Conservation (phyloP, 345 rosid species). For the Camelina laxa region DNA sequence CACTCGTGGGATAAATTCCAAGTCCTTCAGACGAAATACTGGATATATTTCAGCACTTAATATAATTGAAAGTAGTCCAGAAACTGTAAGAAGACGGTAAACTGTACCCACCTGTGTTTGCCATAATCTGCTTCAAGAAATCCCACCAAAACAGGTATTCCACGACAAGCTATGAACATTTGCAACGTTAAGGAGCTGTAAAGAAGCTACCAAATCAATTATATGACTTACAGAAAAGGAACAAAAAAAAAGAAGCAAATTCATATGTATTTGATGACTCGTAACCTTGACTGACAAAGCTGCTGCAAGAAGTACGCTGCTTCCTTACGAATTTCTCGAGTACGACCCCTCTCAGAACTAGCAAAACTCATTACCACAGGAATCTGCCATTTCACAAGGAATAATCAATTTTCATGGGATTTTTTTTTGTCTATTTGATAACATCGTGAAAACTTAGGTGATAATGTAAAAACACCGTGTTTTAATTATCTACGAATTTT, state of each 20-base stretch:
- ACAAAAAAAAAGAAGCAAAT: slow-evolving; percentile 9
- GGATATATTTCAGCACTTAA: not conserved
- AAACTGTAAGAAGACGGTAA: slow-evolving; percentile 15
- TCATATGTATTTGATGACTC: slow-evolving; percentile 36
- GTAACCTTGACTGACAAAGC: slow-evolving; percentile 95
- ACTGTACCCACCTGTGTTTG: slow-evolving; percentile 69
- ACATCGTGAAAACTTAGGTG: slow-evolving; percentile 8
- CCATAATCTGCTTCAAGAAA: slow-evolving; percentile 97
- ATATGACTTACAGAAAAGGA: slow-evolving; percentile 21
- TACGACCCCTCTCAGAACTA: slow-evolving; percentile 64
- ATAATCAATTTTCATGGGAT: slow-evolving; percentile 3
- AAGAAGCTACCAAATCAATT: slow-evolving; percentile 43
- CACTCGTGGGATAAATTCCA: not conserved
- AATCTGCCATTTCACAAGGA: slow-evolving; percentile 56
- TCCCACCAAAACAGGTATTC: slow-evolving; percentile 93
- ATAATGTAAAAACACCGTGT: slow-evolving; percentile 1
- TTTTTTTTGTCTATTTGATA: not conserved
- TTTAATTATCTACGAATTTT: not conserved
- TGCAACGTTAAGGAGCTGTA: slow-evolving; percentile 92
- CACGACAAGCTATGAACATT: slow-evolving; percentile 96
- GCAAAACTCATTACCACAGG: slow-evolving; percentile 80
- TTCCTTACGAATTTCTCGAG: slow-evolving; percentile 92
- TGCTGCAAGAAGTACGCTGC: slow-evolving; percentile 94
- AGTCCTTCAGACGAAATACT: not conserved
- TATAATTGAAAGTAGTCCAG: not conserved